These are phyloP conservation scores for Xylariaceae sp. DNA, from an alignment of 2,329 filamentous ascomycete species.

Conservation along the genomic window DNA sequence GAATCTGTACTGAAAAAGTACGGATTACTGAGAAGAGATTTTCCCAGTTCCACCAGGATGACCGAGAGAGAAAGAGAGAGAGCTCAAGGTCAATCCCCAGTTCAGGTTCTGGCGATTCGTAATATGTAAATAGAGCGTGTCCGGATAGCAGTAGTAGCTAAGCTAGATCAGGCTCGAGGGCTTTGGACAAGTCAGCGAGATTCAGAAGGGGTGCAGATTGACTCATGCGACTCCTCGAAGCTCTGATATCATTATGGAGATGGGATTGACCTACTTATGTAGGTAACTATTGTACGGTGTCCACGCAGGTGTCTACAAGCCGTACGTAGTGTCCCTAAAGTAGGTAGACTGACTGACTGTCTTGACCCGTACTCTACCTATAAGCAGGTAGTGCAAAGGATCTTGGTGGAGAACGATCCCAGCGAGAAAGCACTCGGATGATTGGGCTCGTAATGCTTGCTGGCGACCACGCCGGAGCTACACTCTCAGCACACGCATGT, in stretches of 20 bases:
- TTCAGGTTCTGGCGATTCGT: background rate
- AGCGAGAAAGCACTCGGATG: background rate
- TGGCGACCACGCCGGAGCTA: background rate
- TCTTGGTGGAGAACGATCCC: background rate
- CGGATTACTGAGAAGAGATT: background rate
- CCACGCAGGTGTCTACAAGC: too few species aligned
- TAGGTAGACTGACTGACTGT: background rate
- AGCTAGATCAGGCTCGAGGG: background rate
- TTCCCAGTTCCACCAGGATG: background rate
- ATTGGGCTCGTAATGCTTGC: background rate
- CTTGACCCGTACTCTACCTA: background rate
- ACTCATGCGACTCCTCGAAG: background rate
- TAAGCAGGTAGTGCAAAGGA: background rate
- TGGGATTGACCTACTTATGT: background rate
- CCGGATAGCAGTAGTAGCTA: background rate
- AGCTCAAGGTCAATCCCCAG: background rate
- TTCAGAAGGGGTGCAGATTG: background rate
- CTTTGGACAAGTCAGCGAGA: constrained; percentile 1
- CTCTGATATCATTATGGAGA: constrained; percentile 11
- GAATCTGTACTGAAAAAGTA: background rate
- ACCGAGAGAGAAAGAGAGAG: background rate
- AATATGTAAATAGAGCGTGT: background rate
- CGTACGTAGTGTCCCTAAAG: too few species aligned
- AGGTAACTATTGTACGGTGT: too few species aligned
- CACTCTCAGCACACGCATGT: background rate